Evolutionary conservation across 2,329 filamentous ascomycete genomes (phyloP).

Genomic region (Blastomyces silverae): DNA sequence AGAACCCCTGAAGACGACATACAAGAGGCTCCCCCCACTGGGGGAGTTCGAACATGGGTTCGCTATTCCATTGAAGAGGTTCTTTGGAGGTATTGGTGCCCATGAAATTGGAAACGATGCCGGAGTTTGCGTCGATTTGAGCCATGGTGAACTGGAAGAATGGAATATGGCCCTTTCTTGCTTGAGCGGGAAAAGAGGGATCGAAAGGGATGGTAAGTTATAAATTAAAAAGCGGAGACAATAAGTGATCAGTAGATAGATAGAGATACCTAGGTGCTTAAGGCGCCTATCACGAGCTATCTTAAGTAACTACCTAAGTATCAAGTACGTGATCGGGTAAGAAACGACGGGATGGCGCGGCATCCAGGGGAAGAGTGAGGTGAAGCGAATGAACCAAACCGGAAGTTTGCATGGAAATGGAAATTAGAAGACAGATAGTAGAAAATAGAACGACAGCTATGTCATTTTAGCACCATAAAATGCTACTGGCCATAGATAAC

Average conservation of each 20-base stretch:
- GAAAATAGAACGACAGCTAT: not conserved
- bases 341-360: no score
- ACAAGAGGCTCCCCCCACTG: constrained; percentile 17
- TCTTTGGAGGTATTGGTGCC: constrained; percentile 1
- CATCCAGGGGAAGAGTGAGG: not conserved
- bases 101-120: not conserved
- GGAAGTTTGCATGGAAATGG: not conserved
- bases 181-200: not conserved
- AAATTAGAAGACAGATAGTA: not conserved
- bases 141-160: not conserved
- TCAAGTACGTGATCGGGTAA: no score
- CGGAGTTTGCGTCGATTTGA: not conserved
- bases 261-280: no score
- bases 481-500: not conserved
- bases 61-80: constrained; percentile 16
- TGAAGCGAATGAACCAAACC: not conserved
- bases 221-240: not conserved
- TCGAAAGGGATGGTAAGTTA: not conserved
- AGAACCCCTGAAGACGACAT: not conserved
- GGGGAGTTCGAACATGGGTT: constrained; percentile 16
- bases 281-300: not conserved
- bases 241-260: not conserved
- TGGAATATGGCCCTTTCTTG: not conserved
- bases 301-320: no score
- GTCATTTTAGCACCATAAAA: not conserved